Base-by-base conservation (phyloP, 164 flowering plant genomes). In the Annona squamosa region DNA sequence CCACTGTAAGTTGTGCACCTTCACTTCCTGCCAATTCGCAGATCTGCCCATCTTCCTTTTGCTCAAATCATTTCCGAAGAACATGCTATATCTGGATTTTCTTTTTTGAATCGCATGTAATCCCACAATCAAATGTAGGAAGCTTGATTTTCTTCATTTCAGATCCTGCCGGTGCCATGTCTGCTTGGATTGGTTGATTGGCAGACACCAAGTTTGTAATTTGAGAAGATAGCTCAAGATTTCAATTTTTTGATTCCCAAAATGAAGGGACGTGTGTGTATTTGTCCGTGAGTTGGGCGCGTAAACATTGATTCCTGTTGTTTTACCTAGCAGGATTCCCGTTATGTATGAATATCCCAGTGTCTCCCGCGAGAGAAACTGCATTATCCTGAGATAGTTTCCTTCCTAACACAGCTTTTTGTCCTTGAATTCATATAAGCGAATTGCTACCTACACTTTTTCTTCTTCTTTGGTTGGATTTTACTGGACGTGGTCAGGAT, bases 1-100 rank as follows among this genome's bases (percentile, higher is more conserved):
- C 98, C 99, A 1, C 68, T 95, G 99, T 95, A 77, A 74, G 91
- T 78, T 57, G 19, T 61, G 67, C 41, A 18, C 46, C 19, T 16
- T 12, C 12, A 18, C 43, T 71, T 64, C 13, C 68, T 37, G 4
- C 43, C 17, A 37, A 41, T 63, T 77, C 69, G 46, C 47, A 63
- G 72, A 63, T 72, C 75, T 48, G 63, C 46, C 67, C 13, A 7
- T 17, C 4, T 70, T 4, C 44, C n/a, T 7, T n/a, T 5, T 68
- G 17, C 41, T 63, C 65, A n/a, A 63, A n/a, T 63, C 65, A n/a
- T 17, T 63, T 63, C 5, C 7, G 65, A 63, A n/a, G 41, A 63
- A 63, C 5, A 56, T 56, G 13, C 10, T 56, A 56, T 13, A 13
- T 5, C 6, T 56, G 6, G 10, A 56, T 13, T 63, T 5, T 19